A percentile compares a stretch with the other conserved stretches of the same genome.
phyloP scores from a whole-genome alignment of 2,329 filamentous ascomycete genomes.

The Microdochium nivale region DNA sequence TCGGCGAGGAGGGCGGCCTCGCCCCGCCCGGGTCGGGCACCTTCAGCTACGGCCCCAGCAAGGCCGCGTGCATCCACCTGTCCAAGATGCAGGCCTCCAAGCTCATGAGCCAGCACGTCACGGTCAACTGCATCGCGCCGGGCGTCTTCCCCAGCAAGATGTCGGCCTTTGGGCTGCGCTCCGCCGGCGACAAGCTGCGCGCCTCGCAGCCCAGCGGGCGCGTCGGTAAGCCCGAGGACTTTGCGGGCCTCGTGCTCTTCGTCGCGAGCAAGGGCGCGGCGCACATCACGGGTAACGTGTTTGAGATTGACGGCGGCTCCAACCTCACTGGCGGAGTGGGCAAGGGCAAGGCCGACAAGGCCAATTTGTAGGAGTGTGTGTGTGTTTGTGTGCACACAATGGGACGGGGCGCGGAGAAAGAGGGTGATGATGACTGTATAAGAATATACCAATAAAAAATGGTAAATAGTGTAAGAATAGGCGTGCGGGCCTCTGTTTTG shows the following conservation, averaged over 20 bases:
- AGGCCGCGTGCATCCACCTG: constrained; percentile 4
- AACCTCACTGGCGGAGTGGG: not conserved
- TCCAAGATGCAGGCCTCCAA: constrained; percentile 1
- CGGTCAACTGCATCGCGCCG: constrained; percentile 4
- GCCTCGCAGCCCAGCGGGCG: constrained; percentile 3
- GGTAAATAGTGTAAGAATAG: no score
- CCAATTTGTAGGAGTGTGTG: constrained; percentile 1
- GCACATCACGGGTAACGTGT: constrained; percentile 4
- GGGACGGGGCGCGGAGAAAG: no score
- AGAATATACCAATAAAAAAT: no score
- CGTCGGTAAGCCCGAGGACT: constrained; percentile 4
- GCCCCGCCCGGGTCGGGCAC: constrained; percentile 1
- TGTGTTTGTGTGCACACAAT: no score
- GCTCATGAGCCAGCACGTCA: constrained; percentile 4
- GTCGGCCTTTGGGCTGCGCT: constrained; percentile 3
- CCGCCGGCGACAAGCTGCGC: not conserved
- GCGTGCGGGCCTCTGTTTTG: no score
- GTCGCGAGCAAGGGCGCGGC: constrained; percentile 3
- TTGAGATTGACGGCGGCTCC: constrained; percentile 3
- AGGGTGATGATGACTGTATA: no score
- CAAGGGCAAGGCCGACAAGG: constrained; percentile 1
- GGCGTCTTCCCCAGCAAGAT: constrained; percentile 4
- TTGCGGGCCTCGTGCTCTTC: constrained; percentile 3
- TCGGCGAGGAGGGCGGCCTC: constrained; percentile 1
- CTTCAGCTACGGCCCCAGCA: constrained; percentile 4